phyloP scores from a whole-genome alignment of 2,329 filamentous ascomycete genomes.

The Sclerotinia nivalis region DNA sequence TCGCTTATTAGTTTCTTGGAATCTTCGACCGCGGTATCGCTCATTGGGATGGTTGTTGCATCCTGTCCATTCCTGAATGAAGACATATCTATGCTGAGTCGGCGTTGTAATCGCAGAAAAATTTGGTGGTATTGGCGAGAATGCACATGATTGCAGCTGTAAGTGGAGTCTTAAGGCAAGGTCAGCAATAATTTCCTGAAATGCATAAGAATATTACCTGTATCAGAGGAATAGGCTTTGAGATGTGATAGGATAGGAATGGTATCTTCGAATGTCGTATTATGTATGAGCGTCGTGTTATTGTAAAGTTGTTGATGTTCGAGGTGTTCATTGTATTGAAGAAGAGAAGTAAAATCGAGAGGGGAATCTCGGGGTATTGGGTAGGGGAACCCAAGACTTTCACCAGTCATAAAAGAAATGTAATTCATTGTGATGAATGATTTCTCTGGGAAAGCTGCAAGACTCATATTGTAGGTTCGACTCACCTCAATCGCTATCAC shows the following conservation, averaged over 20 bases:
- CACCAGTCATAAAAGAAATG: not conserved
- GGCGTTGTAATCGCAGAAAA: not conserved
- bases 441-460: not conserved
- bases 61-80: not conserved
- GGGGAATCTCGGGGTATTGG: not conserved
- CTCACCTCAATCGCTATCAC: not conserved
- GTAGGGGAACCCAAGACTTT: not conserved
- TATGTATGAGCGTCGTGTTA: not conserved
- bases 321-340: not conserved
- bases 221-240: not conserved
- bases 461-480: not conserved
- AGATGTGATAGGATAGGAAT: not conserved
- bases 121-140: not conserved
- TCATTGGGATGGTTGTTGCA: rapidly evolving
- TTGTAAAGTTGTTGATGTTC: not conserved
- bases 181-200: not conserved
- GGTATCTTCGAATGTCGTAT: not conserved
- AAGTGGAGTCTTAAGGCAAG: not conserved
- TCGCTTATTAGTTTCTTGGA: rapidly evolving
- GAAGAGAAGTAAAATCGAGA: not conserved
- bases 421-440: not conserved
- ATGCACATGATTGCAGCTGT: not conserved
- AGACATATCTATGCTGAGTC: rapidly evolving
- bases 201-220: not conserved
- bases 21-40: not conserved